Evolutionary conservation across 2,329 filamentous ascomycete genomes (phyloP).

Genomic region (Blastomyces emzantsi): DNA sequence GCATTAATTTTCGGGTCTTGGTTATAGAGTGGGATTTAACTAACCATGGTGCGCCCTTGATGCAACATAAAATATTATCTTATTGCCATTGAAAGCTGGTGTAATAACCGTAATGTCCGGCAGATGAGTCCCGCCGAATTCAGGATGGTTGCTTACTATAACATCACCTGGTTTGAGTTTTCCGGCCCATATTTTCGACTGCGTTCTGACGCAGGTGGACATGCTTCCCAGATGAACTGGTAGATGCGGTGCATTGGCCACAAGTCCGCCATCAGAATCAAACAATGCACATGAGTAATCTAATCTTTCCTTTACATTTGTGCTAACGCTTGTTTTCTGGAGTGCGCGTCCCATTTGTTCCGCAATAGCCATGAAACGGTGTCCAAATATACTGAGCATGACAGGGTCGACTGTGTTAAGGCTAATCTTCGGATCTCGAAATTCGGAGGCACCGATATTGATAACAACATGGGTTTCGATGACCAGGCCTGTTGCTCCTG

Average conservation of each 20-base stretch:
- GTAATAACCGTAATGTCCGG: slow-evolving; percentile 74
- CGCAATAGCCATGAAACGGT: slow-evolving; percentile 77
- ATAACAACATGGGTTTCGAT: slow-evolving; percentile 79
- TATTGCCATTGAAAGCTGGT: slow-evolving; percentile 59
- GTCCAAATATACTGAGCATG: slow-evolving; percentile 67
- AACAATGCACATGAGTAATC: slow-evolving; percentile 73
- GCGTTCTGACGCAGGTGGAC: slow-evolving; percentile 67
- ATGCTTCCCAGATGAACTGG: slow-evolving; percentile 71
- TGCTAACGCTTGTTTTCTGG: slow-evolving; percentile 71
- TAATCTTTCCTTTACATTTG: slow-evolving; percentile 68
- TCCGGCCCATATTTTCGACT: slow-evolving; percentile 69
- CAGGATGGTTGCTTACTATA: slow-evolving; percentile 74
- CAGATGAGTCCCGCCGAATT: slow-evolving; percentile 74
- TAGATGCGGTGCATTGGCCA: slow-evolving; percentile 68
- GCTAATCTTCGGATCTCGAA: slow-evolving; percentile 40
- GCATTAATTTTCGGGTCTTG: background rate
- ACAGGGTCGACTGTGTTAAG: slow-evolving; percentile 59
- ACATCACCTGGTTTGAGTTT: slow-evolving; percentile 72
- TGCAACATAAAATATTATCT: slow-evolving; percentile 66
- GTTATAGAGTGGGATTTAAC: slow-evolving; percentile 31
- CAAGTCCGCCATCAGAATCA: slow-evolving; percentile 59
- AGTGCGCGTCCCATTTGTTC: slow-evolving; percentile 74
- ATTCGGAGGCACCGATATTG: slow-evolving; percentile 54
- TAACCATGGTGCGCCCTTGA: slow-evolving; percentile 65
- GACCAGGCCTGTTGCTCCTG: slow-evolving; percentile 60